These are phyloP conservation scores for Aureobasidium uvarum DNA, from an alignment of 2,329 filamentous ascomycete species.

Conservation along the genomic window DNA sequence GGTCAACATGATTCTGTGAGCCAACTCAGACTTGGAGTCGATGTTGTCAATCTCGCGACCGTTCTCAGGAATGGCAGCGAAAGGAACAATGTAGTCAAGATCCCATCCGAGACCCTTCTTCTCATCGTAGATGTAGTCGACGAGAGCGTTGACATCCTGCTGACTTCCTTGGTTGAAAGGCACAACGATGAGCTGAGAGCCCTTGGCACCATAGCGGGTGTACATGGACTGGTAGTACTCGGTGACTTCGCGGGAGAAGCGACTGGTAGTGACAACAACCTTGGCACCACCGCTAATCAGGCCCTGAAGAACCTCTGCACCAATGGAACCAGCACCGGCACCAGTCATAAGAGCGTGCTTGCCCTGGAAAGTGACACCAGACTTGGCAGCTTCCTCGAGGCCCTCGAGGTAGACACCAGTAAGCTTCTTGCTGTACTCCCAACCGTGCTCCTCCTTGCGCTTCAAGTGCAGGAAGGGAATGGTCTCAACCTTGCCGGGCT, in stretches of 20 bases:
- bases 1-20: conserved; percentile 98
- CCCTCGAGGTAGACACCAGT: conserved; percentile 91
- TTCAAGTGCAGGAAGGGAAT: conserved; percentile 97
- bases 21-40: conserved; percentile 95
- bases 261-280: conserved; percentile 93
- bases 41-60: conserved; percentile 96
- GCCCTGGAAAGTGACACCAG: conserved; percentile 86
- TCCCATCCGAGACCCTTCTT: conserved; percentile 99
- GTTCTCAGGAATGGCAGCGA: conserved; percentile 96
- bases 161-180: conserved; percentile 99
- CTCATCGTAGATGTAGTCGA: conserved; percentile 94
- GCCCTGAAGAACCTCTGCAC: conserved; percentile 92
- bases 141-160: conserved; percentile 90
- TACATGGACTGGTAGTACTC: conserved; percentile 99
- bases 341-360: conserved; percentile 99
- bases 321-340: conserved; percentile 95
- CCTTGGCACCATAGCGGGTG: conserved; percentile 85
- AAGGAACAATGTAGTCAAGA: conserved; percentile 91
- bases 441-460: conserved; percentile 87
- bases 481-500: conserved; percentile 88
- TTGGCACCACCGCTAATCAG: conserved; percentile 95
- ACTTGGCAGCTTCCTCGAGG: conserved; percentile 80
- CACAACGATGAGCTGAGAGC: conserved; percentile 95
- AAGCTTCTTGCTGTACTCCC: conserved; percentile 99
- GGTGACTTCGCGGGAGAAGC: conserved; percentile 94